Base-by-base conservation (phyloP, 306 rosid genomes). In the Citrullus mucosospermus region DNA sequence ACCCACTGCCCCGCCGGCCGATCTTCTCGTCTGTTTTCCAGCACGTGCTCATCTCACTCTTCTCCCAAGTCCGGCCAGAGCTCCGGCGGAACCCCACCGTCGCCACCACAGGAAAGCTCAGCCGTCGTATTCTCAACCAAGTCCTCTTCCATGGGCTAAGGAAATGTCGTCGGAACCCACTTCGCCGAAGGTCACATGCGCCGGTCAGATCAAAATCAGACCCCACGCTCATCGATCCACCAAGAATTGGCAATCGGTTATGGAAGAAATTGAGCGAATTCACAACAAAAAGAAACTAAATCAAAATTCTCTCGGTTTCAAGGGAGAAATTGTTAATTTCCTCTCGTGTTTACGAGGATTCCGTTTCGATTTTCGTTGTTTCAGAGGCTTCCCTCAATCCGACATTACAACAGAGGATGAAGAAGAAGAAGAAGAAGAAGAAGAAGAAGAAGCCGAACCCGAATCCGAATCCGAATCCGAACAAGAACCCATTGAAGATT, bases 241-340 rank as follows among this genome's bases (percentile, higher is more conserved):
- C 84, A 81, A 93, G 79, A 92, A 84, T 82, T 95, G 99, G 99
- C 97, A 91, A 58, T 88, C 99, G 0, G 93, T 95, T 32, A 91
- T 95, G 99, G 99, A 95, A 54, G 97, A 95, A 84, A 92, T 95
- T 78, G 99, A 95, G 86, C 88, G 86, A 84, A 87, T 92, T 57
- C 97, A 92, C 87, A 85, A 77, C 8, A 88, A 85, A 77, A 86
- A 85, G 88, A 88, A 84, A 34, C 8, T 30, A 65, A 39, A 36
- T 65, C 72, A 39, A 66, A 66, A 66, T 13, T 11, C 58, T 0
- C 70, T 92, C 0, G 93, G 97, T 62, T 87, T 95, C 87, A 95
- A 92, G 86, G 92, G 89, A 80, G 99, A 95, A 66, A 70, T 95
- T 15, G 85, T 92, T 92, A 95, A 95, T 57, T 91, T 95, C 85